Evolutionary conservation across 2,329 filamentous ascomycete genomes (phyloP).

Genomic region (Colletotrichum tamarilloi): DNA sequence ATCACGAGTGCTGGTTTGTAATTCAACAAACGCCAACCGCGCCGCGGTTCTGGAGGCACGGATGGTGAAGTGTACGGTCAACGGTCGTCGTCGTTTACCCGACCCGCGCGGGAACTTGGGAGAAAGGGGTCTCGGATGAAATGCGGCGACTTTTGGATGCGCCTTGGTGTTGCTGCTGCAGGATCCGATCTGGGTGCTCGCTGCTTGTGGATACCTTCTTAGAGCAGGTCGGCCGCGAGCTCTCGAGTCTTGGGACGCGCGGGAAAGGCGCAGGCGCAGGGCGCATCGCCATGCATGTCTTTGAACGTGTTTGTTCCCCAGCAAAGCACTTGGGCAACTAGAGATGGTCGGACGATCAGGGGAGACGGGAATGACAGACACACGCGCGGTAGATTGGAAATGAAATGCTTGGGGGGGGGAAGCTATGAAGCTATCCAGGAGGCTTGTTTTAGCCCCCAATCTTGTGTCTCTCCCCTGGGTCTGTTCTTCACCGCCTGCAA

Average conservation of each 20-base stretch:
- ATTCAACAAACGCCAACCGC: neutral
- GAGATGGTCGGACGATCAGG: neutral
- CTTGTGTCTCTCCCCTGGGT: neutral
- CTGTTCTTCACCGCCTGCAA: constrained; percentile 2
- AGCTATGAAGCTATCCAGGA: neutral
- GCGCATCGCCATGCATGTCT: neutral
- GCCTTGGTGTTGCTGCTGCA: neutral
- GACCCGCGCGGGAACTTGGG: constrained; percentile 23
- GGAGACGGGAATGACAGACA: neutral
- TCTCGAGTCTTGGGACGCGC: neutral
- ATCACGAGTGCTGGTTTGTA: neutral
- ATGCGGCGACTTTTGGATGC: neutral
- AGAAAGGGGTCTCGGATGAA: neutral
- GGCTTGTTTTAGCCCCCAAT: neutral
- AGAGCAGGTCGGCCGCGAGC: neutral
- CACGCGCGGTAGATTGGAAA: neutral
- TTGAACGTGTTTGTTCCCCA: neutral
- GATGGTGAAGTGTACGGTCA: neutral
- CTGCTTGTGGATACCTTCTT: neutral
- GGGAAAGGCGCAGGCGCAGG: neutral
- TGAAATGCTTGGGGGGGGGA: neutral
- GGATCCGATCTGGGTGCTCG: neutral
- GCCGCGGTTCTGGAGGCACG: neutral
- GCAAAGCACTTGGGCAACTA: no score
- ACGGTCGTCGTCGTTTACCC: neutral